Evolutionary conservation across 148 eudicot genomes (phyloP).

Genomic region (Spergularia bocconei): DNA sequence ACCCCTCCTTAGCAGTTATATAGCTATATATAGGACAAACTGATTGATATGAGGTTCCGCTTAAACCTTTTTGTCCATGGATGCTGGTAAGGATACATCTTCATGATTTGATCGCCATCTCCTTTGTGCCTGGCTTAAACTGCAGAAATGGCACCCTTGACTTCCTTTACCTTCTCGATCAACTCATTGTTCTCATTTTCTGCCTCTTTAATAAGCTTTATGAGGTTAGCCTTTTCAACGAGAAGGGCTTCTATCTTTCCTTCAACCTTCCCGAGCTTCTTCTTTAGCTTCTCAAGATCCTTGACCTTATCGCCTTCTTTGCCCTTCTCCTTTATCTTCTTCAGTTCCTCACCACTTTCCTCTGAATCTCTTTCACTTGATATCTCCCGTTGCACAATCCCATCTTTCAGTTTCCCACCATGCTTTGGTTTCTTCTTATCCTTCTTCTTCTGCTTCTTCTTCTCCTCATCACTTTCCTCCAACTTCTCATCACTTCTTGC

Average conservation of each 20-base stretch:
- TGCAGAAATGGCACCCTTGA: slow-evolving; percentile 11
- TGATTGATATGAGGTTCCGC: slow-evolving; percentile 1
- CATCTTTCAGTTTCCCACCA: slow-evolving; percentile 21
- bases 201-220: slow-evolving; percentile 46
- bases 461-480: slow-evolving; percentile 5
- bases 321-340: slow-evolving; percentile 33
- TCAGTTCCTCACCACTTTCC: slow-evolving; percentile 23
- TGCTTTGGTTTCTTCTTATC: slow-evolving; percentile 28
- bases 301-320: slow-evolving; percentile 43
- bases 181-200: slow-evolving; percentile 37
- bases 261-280: slow-evolving; percentile 60
- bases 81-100: neutral
- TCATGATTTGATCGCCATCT: slow-evolving; percentile 9
- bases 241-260: slow-evolving; percentile 67
- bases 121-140: slow-evolving; percentile 17
- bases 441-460: slow-evolving; percentile 25
- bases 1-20: neutral
- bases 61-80: slow-evolving; percentile 3
- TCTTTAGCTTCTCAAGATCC: slow-evolving; percentile 57
- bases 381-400: slow-evolving; percentile 23
- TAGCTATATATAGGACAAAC: neutral
- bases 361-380: slow-evolving; percentile 24
- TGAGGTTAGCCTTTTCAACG: slow-evolving; percentile 51
- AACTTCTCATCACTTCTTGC: neutral
- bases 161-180: slow-evolving; percentile 40